A percentile compares a stretch with the other conserved stretches of the same genome.
Evolutionary conservation across 2,329 filamentous ascomycete genomes (phyloP).

Genomic region (Fusarium nematophilum): DNA sequence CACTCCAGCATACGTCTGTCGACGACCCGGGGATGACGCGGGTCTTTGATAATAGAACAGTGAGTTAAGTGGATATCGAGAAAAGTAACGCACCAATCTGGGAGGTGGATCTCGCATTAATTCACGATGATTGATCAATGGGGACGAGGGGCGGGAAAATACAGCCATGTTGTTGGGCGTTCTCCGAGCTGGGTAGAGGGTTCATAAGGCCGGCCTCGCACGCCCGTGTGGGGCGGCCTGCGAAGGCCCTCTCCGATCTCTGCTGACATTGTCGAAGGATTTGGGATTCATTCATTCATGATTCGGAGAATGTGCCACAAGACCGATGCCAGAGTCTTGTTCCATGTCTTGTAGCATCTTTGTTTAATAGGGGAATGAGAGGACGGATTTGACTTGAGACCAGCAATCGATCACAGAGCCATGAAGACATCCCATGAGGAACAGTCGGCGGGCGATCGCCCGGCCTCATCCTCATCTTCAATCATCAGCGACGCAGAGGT

Average conservation of each 20-base stretch:
- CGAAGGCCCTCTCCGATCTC: neutral
- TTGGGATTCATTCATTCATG: neutral
- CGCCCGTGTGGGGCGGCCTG: too few species aligned
- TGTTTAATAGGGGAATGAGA: neutral
- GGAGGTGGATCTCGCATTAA: neutral
- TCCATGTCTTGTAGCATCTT: neutral
- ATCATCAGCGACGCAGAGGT: constrained; percentile 2
- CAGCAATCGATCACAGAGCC: too few species aligned
- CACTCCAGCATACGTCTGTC: constrained; percentile 6
- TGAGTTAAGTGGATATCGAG: constrained; percentile 17
- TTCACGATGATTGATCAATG: constrained; percentile 19
- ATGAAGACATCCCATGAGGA: constrained; percentile 18
- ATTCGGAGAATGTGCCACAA: neutral
- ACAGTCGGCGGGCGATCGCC: neutral
- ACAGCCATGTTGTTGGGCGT: neutral
- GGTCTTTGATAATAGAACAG: constrained; percentile 3
- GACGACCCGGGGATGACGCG: neutral
- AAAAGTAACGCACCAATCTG: constrained; percentile 4
- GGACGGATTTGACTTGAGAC: neutral
- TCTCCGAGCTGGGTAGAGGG: neutral
- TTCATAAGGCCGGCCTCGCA: constrained; percentile 7
- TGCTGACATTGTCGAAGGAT: neutral
- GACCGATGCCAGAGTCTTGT: neutral
- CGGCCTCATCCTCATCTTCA: constrained; percentile 5
- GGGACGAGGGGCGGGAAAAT: constrained; percentile 6